Evolutionary conservation across 257 asterid species (phyloP), one percentile per base, ranked within the genome.

Genomic region (Rauvolfia tetraphylla): DNA sequence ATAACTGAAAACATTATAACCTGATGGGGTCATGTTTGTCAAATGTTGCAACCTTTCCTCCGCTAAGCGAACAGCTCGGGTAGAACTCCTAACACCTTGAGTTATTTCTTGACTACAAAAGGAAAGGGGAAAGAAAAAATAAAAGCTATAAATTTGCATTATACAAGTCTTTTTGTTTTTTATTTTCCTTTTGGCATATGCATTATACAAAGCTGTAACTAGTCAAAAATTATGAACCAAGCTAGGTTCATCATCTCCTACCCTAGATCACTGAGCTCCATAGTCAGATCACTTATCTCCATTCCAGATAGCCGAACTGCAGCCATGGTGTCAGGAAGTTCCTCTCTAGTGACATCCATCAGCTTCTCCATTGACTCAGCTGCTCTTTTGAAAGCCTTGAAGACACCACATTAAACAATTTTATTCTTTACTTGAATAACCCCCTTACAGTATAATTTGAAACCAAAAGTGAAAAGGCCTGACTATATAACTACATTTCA

Each of bases 211-310:
- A 34, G 46, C 2, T 65, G 18, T 39, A 44, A 11, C 7, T 13
- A 49, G 7, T 54, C 41, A 25, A 14, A 67, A 44, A 31, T 29
- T 73, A 14, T 17, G 49, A 54, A n/a, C 41, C 73, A 15, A 22
- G 73, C 34, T 25, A 12, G 39, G 34, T 62, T 78, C n/a, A 6
- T 7, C 68, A 73, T 17, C 53, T 63, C 92, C 79, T 75, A 88
- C 97, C 98, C 97, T 2, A 94, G 82, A 84, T 94, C 98, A 85
- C 95, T 92, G 66, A 94, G 97, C 89, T 94, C 98, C 89, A 85
- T 86, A 17, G 98, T 94, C 56, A 94, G 86, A 79, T 94, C 97
- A 57, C 92, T 92, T 81, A 94, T 86, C 88, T 94, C 98, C 98
- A 94, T 90, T 79, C 98, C 98, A 69, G 98, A 94, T 79, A 92